Conservation (phyloP, 805 yeast species). For the Candida nemodendra region DNA sequence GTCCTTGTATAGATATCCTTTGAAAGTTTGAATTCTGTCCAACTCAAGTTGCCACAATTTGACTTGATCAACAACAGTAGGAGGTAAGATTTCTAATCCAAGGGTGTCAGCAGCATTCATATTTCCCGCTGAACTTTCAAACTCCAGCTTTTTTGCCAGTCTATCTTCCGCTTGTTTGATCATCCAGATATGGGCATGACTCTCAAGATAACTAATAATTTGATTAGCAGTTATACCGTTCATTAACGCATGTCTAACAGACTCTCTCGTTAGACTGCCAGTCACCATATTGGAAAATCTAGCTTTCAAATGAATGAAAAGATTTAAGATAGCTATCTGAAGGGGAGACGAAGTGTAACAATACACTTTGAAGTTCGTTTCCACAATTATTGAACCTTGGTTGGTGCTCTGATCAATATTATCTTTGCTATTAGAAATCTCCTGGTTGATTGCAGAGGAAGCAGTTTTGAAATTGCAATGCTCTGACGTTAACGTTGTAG, state of each 20-base stretch:
- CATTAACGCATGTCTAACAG: slow-evolving; percentile 75
- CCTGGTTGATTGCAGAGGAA: slow-evolving; percentile 71
- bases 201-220: slow-evolving; percentile 80
- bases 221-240: slow-evolving; percentile 96
- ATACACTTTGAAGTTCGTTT: slow-evolving; percentile 90
- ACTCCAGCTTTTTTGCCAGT: slow-evolving; percentile 64
- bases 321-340: slow-evolving; percentile 86
- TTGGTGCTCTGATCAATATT: slow-evolving; percentile 19
- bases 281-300: slow-evolving; percentile 90
- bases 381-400: slow-evolving; percentile 77
- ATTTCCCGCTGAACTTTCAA: slow-evolving; percentile 47
- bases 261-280: slow-evolving; percentile 90
- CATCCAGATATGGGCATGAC: slow-evolving; percentile 96
- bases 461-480: slow-evolving; percentile 69
- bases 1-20: slow-evolving; percentile 86
- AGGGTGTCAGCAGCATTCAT: slow-evolving; percentile 42
- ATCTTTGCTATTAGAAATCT: slow-evolving; percentile 38
- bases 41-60: slow-evolving; percentile 94
- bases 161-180: slow-evolving; percentile 67
- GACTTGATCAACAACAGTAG: slow-evolving; percentile 96
- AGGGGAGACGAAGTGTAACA: slow-evolving; percentile 93
- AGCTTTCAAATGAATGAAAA: slow-evolving; percentile 82
- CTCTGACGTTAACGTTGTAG: slow-evolving; percentile 88
- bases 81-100: slow-evolving; percentile 70
- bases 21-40: slow-evolving; percentile 84